phyloP scores from a whole-genome alignment of 1,139 yeast species.

The Lodderomyces metapsilosis region DNA sequence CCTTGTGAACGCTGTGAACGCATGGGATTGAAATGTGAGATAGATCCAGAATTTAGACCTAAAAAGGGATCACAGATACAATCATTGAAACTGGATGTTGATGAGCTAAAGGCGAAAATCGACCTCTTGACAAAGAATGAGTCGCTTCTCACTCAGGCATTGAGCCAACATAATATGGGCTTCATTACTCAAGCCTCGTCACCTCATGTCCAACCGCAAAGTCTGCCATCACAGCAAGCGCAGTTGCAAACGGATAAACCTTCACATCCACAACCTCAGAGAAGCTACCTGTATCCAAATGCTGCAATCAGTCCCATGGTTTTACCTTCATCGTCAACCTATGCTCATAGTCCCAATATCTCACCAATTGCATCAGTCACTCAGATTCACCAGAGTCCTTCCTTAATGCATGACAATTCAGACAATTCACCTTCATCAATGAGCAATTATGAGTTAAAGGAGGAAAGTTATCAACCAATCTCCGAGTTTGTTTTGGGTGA shows the following conservation, averaged over 20 bases:
- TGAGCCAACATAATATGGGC: slow-evolving; percentile 44
- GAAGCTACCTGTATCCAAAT: slow-evolving; percentile 18
- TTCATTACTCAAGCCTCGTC: slow-evolving; percentile 15
- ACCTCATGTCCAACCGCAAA: slow-evolving; percentile 13
- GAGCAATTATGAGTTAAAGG: slow-evolving; percentile 10
- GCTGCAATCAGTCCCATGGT: slow-evolving; percentile 9
- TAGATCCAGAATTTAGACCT: slow-evolving; percentile 90
- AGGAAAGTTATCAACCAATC: slow-evolving; percentile 15
- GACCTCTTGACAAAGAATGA: slow-evolving; percentile 74
- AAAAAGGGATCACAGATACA: slow-evolving; percentile 91
- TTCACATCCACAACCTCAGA: slow-evolving; percentile 6
- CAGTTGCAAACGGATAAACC: neutral
- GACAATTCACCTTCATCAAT: slow-evolving; percentile 26
- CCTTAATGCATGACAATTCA: slow-evolving; percentile 18
- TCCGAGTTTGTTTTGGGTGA: slow-evolving; percentile 72
- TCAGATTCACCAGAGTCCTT: slow-evolving; percentile 12
- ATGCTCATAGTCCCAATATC: slow-evolving; percentile 4
- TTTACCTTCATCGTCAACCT: neutral
- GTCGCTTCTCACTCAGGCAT: slow-evolving; percentile 61
- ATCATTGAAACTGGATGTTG: slow-evolving; percentile 78
- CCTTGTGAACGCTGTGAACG: slow-evolving; percentile 83
- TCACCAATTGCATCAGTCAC: slow-evolving; percentile 14
- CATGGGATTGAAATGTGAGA: slow-evolving; percentile 79
- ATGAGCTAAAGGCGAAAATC: slow-evolving; percentile 73
- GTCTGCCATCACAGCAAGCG: slow-evolving; percentile 1